Conservation (phyloP, 2,329 filamentous ascomycete species). For the Didymella glomerata region DNA sequence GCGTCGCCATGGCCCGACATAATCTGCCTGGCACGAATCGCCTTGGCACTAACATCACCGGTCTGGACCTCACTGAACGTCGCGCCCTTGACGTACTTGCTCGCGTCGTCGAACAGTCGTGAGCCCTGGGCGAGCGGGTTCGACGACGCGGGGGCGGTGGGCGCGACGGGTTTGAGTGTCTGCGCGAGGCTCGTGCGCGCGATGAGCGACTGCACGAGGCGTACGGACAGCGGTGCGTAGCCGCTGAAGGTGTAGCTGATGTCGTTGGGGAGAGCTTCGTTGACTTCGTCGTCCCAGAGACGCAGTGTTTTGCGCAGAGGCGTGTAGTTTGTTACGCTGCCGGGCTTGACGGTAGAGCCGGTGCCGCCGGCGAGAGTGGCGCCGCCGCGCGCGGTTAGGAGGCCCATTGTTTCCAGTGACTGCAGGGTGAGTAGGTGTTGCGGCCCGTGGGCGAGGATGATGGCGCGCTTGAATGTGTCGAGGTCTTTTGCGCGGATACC, state of each 20-base stretch:
- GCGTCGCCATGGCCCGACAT: slow-evolving; percentile 68
- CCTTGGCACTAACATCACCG: slow-evolving; percentile 73
- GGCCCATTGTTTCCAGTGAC: slow-evolving; percentile 85
- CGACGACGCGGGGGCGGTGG: slow-evolving; percentile 52
- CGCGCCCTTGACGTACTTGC: slow-evolving; percentile 85
- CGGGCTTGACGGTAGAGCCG: slow-evolving; percentile 44
- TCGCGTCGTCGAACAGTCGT: slow-evolving; percentile 90
- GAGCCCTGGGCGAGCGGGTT: slow-evolving; percentile 77
- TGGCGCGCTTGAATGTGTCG: slow-evolving; percentile 85
- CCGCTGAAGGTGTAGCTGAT: slow-evolving; percentile 98
- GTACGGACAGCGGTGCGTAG: slow-evolving; percentile 90
- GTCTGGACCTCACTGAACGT: slow-evolving; percentile 94
- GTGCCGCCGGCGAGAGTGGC: slow-evolving; percentile 57
- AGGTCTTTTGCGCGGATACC: slow-evolving; percentile 89
- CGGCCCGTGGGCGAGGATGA: slow-evolving; percentile 92
- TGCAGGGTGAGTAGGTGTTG: slow-evolving; percentile 92
- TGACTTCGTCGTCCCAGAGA: slow-evolving; percentile 94
- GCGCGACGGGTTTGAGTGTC: slow-evolving; percentile 58
- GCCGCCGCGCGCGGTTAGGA: slow-evolving; percentile 71
- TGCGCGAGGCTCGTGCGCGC: slow-evolving; percentile 85
- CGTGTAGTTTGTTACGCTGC: slow-evolving; percentile 79
- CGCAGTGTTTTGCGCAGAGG: slow-evolving; percentile 85
- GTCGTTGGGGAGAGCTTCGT: slow-evolving; percentile 92
- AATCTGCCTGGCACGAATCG: slow-evolving; percentile 83
- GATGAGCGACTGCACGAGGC: slow-evolving; percentile 89